Base-by-base conservation (phyloP, 176 grass and related monocot species). In the Cenchrus fungigraminus region DNA sequence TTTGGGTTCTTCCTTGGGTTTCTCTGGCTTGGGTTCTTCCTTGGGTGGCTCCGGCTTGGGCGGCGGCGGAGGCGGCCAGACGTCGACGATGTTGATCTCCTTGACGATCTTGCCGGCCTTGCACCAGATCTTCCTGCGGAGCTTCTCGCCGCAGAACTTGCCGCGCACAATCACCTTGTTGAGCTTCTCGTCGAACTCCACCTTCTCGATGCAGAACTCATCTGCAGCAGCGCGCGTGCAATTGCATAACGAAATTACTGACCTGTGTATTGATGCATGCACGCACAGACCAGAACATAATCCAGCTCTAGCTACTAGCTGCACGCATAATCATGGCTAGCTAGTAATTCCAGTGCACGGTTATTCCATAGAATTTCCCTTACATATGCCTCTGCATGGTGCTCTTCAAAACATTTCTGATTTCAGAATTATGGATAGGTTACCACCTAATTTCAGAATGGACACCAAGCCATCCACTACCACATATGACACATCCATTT, bases 131-230 rank as follows among this genome's bases (percentile, higher is more conserved):
- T 32, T 69, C 70, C 22, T 70, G 83, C 11, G 9, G 42, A 89
- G 78, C 71, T 76, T 70, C 1, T 77, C 54, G 0, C 82, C 9
- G 46, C 81, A 71, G 16, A 85, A 89, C 17, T 85, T 81, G 2
- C 88, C 77, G 12, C 72, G 78, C 32, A 89, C 78, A 49, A 85
- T 50, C n/a, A 89, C 83, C 44, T 2, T 46, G 53, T 76, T 76
- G 1, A 10, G 11, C 83, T 89, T 89, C 2, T 55, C 71, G 0
- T 89, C 88, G 45, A 62, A 89, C 54, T 89, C 88, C 25, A 46
- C 49, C 71, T 81, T 85, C 46, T 89, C 83, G 83, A 89, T 85
- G 46, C n/a, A 76, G 19, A 25, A 89, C 16, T 81, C 77, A 31
- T 37, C 88, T 89, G 84, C 56, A 73, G 5, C 10, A 13, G 9